phyloP scores from a whole-genome alignment of 208 protist genomes.

The Balamuthia mandrillaris region DNA sequence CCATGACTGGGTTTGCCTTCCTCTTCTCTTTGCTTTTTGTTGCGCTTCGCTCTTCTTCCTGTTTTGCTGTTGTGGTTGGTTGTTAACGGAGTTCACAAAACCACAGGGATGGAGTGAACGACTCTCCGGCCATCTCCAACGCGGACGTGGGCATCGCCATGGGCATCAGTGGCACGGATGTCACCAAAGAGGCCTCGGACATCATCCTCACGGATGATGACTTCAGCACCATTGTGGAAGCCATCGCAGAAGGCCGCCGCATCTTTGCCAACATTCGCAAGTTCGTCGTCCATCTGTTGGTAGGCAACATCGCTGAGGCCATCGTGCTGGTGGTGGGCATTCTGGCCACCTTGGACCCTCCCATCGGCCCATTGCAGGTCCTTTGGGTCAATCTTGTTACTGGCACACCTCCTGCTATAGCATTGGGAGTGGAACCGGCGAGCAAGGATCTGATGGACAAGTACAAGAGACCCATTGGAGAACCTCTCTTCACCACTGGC shows the following conservation, averaged over 20 bases:
- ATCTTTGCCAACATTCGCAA: conserved; percentile 88
- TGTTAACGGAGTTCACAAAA: no score
- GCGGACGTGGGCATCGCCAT: conserved; percentile 86
- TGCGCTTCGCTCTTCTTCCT: no score
- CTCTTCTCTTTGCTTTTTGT: no score
- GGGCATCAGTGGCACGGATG: conserved; percentile 74
- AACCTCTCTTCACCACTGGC: conserved; percentile 1
- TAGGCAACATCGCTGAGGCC: conserved; percentile 58
- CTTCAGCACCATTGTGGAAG: conserved; percentile 81
- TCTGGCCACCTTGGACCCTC: conserved; percentile 41
- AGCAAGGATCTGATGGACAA: conserved; percentile 77
- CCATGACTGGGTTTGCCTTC: conserved; percentile 89
- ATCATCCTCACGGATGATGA: conserved; percentile 85
- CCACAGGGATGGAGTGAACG: conserved; percentile 91
- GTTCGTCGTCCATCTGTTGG: conserved; percentile 78
- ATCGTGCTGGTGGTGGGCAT: conserved; percentile 37
- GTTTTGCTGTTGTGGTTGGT: no score
- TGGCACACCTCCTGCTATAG: conserved; percentile 62
- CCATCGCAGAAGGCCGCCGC: conserved; percentile 78
- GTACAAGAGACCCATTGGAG: neutral
- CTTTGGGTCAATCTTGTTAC: conserved; percentile 69
- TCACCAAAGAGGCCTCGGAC: conserved; percentile 72
- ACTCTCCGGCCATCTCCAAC: conserved; percentile 78
- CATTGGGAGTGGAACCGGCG: conserved; percentile 59
- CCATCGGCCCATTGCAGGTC: conserved; percentile 61